Evolutionary conservation across 495 filamentous ascomycete genomes (phyloP).

Genomic region (Tuber borchii): DNA sequence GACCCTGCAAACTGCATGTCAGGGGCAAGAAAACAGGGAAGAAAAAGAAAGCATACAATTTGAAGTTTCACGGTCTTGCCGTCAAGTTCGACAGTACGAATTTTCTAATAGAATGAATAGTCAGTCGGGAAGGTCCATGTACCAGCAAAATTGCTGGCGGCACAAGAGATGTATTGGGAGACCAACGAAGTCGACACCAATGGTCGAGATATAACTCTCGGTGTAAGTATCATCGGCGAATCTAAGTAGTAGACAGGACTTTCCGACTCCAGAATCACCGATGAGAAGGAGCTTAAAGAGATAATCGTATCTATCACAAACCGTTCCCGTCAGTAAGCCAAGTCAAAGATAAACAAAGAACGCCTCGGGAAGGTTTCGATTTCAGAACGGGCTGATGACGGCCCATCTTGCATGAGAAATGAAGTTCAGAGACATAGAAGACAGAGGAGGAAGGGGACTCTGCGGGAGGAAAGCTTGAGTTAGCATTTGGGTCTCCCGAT

Average conservation of each 20-base stretch:
- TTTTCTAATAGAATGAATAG: constrained; percentile 64
- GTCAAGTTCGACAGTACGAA: constrained; percentile 97
- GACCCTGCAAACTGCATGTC: not conserved
- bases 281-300: constrained; percentile 99
- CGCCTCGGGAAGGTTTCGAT: not conserved
- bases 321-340: constrained; percentile 19
- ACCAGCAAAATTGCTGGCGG: not conserved
- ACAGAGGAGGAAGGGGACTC: constrained; percentile 17
- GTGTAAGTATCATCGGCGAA: constrained; percentile 99
- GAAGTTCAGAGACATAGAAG: constrained; percentile 7
- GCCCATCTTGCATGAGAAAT: not conserved
- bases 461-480: constrained; percentile 32
- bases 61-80: constrained; percentile 99
- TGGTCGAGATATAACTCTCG: constrained; percentile 99
- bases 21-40: constrained; percentile 1
- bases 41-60: constrained; percentile 62
- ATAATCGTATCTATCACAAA: constrained; percentile 83
- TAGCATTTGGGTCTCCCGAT: constrained; percentile 18
- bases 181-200: constrained; percentile 97
- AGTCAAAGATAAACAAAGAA: constrained; percentile 16
- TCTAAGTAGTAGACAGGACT: constrained; percentile 94
- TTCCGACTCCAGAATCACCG: constrained; percentile 98
- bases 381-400: not conserved
- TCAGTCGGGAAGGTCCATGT: constrained; percentile 19
- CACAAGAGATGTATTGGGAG: not conserved